Evolutionary conservation across 2,329 filamentous ascomycete species (phyloP), one percentile per base, ranked within the genome.

Genomic region (Hortaea werneckii): DNA sequence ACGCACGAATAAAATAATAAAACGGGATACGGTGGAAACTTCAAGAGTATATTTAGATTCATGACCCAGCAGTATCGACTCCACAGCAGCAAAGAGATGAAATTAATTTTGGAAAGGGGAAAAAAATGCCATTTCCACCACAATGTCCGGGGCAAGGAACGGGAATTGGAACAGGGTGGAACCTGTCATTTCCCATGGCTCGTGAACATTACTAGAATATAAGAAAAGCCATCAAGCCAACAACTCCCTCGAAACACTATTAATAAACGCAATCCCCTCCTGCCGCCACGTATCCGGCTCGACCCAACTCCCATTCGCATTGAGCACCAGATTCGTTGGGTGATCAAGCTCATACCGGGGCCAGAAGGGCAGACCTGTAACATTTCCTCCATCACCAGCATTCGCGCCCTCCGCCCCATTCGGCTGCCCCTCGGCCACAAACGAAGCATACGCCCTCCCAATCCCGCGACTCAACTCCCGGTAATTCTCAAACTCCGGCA

Each of bases 221-320:
- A n/a, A n/a, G n/a, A n/a, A n/a, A n/a, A n/a, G n/a, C n/a, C 20
- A 20, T 20, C 20, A 20, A 20, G 40, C 40, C 9, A 41, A 20
- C 13, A 41, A 27, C 6, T 41, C 40, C 28, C 40, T 10, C 2
- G 9, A n/a, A 27, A 41, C 28, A 42, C 58, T 57, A 34, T 60
- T 13, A 50, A 74, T 71, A 47, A 69, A 61, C 40, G 60, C 58
- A 43, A 73, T 74, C 1, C 70, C 71, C 52, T 65, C 66, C 37
- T 60, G 57, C 50, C 71, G 63, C 40, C 56, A 73, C 9, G 67
- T 69, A 52, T 74, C 71, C 7, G 58, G 50, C 63, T 73, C 70
- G 3, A 56, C 47, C 47, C 53, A 58, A 6, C 59, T 65, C 13
- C 52, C 54, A 50, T 73, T 72, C 5, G 67, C 70, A 61, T 73